Evolutionary conservation across 163 green algal species (phyloP).

Genomic region (Scenedesmus sp.): DNA sequence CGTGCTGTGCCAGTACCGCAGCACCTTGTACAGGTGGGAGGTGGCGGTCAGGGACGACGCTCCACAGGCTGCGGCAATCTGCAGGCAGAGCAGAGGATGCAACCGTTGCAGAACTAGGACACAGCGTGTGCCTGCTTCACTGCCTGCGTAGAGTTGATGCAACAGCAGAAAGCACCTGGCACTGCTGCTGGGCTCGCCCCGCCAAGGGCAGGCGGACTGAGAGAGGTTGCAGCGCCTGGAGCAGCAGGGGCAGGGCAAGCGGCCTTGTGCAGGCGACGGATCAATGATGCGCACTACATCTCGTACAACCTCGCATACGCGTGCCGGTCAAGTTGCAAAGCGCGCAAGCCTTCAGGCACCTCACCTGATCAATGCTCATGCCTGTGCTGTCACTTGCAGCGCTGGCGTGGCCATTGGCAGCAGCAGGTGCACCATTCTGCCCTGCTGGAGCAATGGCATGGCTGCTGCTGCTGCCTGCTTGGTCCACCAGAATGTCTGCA

Average conservation of each 20-base stretch:
- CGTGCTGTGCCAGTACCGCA: constrained; percentile 61
- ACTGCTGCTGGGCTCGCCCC: no score
- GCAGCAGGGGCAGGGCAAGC: no score
- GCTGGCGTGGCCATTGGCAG: neutral
- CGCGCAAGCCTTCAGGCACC: neutral
- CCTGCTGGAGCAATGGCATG: constrained; percentile 25
- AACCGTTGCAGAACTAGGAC: no score
- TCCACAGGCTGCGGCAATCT: constrained; percentile 22
- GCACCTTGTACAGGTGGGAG: constrained; percentile 65
- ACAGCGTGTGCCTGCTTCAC: no score
- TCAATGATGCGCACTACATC: no score
- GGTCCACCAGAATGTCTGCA: constrained; percentile 54
- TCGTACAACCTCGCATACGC: no score
- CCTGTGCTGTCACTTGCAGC: constrained; percentile 18
- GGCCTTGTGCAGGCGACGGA: no score
- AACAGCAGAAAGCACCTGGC: no score
- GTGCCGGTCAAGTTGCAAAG: neutral
- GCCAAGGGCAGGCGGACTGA: no score
- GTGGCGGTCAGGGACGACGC: neutral
- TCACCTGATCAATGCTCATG: constrained; percentile 21
- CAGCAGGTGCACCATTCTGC: neutral
- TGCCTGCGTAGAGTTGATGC: no score
- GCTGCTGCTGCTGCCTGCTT: constrained; percentile 1
- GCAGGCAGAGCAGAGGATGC: neutral
- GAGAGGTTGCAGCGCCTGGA: no score